Evolutionary conservation across 805 yeast species (phyloP).

Genomic region (Debaryomyces prosopidis): DNA sequence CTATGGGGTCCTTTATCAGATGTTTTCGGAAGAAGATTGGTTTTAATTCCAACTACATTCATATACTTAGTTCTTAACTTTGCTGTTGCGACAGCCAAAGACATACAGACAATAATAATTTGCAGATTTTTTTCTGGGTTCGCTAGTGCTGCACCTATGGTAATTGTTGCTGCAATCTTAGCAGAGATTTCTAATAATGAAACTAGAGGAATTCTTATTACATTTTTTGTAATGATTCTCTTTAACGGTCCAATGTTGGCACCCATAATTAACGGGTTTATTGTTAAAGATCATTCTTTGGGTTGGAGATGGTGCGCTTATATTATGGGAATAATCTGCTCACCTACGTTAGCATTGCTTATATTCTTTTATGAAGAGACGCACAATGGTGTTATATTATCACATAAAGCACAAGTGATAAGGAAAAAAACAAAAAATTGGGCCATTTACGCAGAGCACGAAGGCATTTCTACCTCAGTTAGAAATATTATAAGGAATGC

Average conservation of each 20-base stretch:
- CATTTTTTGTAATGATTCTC: slow-evolving; percentile 68
- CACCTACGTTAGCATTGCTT: slow-evolving; percentile 28
- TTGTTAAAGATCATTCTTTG: slow-evolving; percentile 33
- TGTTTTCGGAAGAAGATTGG: slow-evolving; percentile 30
- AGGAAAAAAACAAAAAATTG: slow-evolving; percentile 41
- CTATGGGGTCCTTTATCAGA: slow-evolving; percentile 56
- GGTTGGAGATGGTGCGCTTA: slow-evolving; percentile 64
- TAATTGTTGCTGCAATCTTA: slow-evolving; percentile 48
- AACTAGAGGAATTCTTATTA: slow-evolving; percentile 73
- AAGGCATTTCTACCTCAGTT: slow-evolving; percentile 27
- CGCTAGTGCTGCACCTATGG: slow-evolving; percentile 77
- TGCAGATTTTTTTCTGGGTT: slow-evolving; percentile 76
- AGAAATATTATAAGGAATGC: slow-evolving; percentile 35
- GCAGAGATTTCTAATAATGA: slow-evolving; percentile 73
- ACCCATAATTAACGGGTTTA: slow-evolving; percentile 57
- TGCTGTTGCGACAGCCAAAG: slow-evolving; percentile 71
- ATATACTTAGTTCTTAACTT: slow-evolving; percentile 35
- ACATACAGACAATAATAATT: slow-evolving; percentile 69
- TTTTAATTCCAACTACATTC: slow-evolving; percentile 40
- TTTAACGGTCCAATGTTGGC: slow-evolving; percentile 79
- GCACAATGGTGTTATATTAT: slow-evolving; percentile 39
- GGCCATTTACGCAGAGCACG: slow-evolving; percentile 40
- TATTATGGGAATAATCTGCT: slow-evolving; percentile 44
- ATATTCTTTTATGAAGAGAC: slow-evolving; percentile 37
- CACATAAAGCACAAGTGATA: slow-evolving; percentile 30